Evolutionary conservation across 78 protist species (phyloP).

Genomic region (Guillardia theta): DNA sequence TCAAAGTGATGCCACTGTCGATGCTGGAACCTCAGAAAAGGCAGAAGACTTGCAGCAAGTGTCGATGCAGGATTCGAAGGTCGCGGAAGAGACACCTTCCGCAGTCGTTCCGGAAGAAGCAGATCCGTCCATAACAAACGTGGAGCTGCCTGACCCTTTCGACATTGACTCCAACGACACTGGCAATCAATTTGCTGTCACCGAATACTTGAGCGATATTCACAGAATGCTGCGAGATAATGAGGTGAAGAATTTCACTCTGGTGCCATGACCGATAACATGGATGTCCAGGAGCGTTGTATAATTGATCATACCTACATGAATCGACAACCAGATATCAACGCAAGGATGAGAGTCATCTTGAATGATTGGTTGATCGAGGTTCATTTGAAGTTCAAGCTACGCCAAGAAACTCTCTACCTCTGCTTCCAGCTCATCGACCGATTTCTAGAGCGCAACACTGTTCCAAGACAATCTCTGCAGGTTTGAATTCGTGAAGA

Average conservation of each 20-base stretch:
- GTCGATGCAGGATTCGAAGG: too few relatives aligned
- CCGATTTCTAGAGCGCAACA: conserved; percentile 69
- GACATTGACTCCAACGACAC: neutral
- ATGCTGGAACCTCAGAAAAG: too few relatives aligned
- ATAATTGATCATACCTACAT: neutral
- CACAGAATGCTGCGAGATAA: neutral
- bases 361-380: conserved; percentile 85
- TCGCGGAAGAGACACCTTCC: too few relatives aligned
- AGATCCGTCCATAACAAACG: too few relatives aligned
- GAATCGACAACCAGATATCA: conserved; percentile 64
- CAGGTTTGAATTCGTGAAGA: too few relatives aligned
- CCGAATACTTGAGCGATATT: conserved; percentile 40
- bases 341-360: conserved; percentile 72
- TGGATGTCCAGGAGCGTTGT: neutral
- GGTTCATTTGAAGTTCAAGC: conserved; percentile 70
- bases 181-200: neutral
- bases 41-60: too few relatives aligned
- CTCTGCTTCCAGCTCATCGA: conserved; percentile 86
- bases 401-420: conserved; percentile 74
- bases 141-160: neutral
- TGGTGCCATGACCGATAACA: too few relatives aligned
- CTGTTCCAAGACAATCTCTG: conserved; percentile 66
- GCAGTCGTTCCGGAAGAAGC: too few relatives aligned
- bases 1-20: too few relatives aligned
- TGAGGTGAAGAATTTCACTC: too few relatives aligned